These are phyloP conservation scores for Phytomonas francai DNA, from an alignment of 208 protist genomes.

Conservation along the genomic window DNA sequence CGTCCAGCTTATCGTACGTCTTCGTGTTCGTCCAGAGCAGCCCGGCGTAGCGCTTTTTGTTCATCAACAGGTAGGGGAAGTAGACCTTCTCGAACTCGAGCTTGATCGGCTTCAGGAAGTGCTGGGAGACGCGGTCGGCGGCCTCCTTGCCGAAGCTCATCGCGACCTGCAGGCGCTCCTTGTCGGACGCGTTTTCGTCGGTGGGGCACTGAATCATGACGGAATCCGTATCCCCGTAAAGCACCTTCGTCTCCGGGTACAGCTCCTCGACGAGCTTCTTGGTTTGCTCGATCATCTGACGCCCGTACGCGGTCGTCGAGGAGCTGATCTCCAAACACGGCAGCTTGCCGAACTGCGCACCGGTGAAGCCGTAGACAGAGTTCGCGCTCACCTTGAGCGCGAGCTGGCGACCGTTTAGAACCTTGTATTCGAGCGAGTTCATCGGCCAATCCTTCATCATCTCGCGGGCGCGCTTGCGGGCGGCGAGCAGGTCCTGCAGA, in stretches of 20 bases:
- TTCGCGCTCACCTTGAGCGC: conserved; percentile 99
- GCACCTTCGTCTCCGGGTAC: conserved; percentile 95
- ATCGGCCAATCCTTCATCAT: conserved; percentile 82
- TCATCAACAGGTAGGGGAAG: conserved; percentile 99
- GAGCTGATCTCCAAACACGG: conserved; percentile 96
- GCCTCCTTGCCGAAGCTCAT: conserved; percentile 89
- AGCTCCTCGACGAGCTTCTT: conserved; percentile 91
- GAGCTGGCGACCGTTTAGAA: conserved; percentile 97
- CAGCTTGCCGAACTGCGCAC: conserved; percentile 96
- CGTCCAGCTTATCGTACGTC: conserved; percentile 98
- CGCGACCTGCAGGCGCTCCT: conserved; percentile 44
- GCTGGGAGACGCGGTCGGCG: conserved; percentile 78
- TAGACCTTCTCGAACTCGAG: conserved; percentile 99
- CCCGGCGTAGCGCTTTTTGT: conserved; percentile 99
- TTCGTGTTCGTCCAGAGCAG: conserved; percentile 97
- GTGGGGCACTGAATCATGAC: conserved; percentile 96
- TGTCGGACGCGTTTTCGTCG: conserved; percentile 53
- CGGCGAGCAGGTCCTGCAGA: conserved; percentile 71
- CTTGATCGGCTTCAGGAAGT: conserved; percentile 95
- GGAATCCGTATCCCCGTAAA: conserved; percentile 99
- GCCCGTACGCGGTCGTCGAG: conserved; percentile 96
- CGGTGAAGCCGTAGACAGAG: conserved; percentile 99
- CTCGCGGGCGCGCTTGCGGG: conserved; percentile 61
- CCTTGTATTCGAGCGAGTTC: conserved; percentile 81
- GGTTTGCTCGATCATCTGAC: conserved; percentile 98